These are phyloP conservation scores for Phaffia rhodozyma DNA, from an alignment of 1,284 basidiomycete species.

Conservation along the genomic window DNA sequence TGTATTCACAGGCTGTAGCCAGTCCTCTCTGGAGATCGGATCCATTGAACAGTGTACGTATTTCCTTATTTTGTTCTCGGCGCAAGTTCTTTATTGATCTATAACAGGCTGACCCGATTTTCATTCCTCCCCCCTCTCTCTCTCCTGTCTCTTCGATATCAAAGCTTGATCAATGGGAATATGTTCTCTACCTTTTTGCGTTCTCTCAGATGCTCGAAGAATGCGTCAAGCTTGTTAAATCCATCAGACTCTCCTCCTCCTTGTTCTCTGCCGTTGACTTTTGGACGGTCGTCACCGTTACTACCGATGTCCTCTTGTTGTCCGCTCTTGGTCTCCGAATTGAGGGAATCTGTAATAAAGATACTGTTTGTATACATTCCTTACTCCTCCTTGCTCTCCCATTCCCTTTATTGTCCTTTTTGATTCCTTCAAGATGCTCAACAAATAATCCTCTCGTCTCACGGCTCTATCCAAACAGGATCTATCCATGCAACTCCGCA, in stretches of 20 bases:
- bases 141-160: conserved; percentile 19
- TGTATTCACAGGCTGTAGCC: conserved; percentile 66
- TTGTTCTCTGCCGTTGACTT: conserved; percentile 50
- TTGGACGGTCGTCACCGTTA: conserved; percentile 60
- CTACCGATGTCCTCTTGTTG: conserved; percentile 59
- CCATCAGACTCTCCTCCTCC: conserved; percentile 29
- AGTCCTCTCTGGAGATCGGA: conserved; percentile 29
- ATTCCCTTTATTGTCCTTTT: too few relatives aligned
- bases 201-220: conserved; percentile 61
- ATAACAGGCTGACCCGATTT: conserved; percentile 43
- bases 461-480: conserved; percentile 12
- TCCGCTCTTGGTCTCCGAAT: conserved; percentile 64
- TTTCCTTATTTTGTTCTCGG: not conserved
- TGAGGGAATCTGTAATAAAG: conserved; percentile 44
- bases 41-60: conserved; percentile 10
- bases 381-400: not conserved
- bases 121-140: not conserved
- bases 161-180: conserved; percentile 61
- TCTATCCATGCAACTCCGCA: conserved; percentile 37
- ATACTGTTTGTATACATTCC: conserved; percentile 25
- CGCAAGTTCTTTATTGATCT: conserved; percentile 26
- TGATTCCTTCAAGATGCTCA: not conserved
- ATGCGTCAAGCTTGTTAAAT: conserved; percentile 45
- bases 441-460: not conserved
- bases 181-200: conserved; percentile 60